Evolutionary conservation across 2,329 filamentous ascomycete species (phyloP).

Genomic region (Xylariaceae sp.): DNA sequence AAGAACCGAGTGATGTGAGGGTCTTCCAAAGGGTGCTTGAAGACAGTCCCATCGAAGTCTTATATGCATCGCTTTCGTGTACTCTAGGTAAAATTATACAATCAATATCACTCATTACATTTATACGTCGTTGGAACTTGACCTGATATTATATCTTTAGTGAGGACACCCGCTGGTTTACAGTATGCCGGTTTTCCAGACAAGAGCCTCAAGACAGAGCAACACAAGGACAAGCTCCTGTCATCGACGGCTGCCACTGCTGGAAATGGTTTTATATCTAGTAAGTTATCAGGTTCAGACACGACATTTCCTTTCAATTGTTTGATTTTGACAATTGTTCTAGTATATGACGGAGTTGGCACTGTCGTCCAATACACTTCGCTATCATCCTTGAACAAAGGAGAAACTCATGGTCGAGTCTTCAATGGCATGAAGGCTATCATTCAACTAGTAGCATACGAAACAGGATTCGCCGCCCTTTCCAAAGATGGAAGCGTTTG

Average conservation of each 20-base stretch:
- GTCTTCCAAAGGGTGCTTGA: constrained; percentile 42
- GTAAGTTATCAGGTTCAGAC: constrained; percentile 19
- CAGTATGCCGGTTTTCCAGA: constrained; percentile 28
- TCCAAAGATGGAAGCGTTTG: constrained; percentile 42
- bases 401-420: constrained; percentile 1
- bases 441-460: constrained; percentile 43
- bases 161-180: constrained; percentile 22
- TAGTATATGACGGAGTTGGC: constrained; percentile 24
- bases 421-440: constrained; percentile 29
- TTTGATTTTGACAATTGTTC: constrained; percentile 12
- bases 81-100: constrained; percentile 51
- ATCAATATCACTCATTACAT: too few species aligned
- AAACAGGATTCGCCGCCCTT: constrained; percentile 47
- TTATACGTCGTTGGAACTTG: background rate
- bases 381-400: constrained; percentile 3
- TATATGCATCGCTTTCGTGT: constrained; percentile 33
- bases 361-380: constrained; percentile 29
- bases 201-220: constrained; percentile 14
- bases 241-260: constrained; percentile 29
- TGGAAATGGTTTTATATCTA: constrained; percentile 32
- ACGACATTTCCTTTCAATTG: background rate
- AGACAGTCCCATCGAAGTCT: constrained; percentile 31
- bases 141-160: constrained; percentile 14
- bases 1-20: constrained; percentile 44
- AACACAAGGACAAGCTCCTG: constrained; percentile 21